A percentile compares a stretch with the other conserved stretches of the same genome.
phyloP scores from a whole-genome alignment of 176 grass and related monocot species.

The Triticum aestivum region IWGSC_CS_RefSeq_v2.1 NC_057800.1:501347501-501348000 shows the following conservation, averaged over 20 bases:
- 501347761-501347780: neutral
- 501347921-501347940: neutral
- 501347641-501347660: neutral
- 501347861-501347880: no score
- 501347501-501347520: neutral
- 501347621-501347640: constrained; percentile 4
- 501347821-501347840: no score
- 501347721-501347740: neutral
- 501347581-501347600: neutral
- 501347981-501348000: no score
- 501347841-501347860: no score
- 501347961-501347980: neutral
- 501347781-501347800: neutral
- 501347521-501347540: neutral
- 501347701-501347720: neutral
- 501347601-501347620: constrained; percentile 31
- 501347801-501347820: no score
- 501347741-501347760: neutral
- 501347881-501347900: no score
- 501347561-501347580: constrained; percentile 11
- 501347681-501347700: neutral
- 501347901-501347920: neutral
- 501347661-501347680: neutral
- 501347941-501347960: neutral
- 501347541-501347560: neutral